Base-by-base conservation (phyloP, 2,329 filamentous ascomycete species). In the Fusarium bactridioides region DNA sequence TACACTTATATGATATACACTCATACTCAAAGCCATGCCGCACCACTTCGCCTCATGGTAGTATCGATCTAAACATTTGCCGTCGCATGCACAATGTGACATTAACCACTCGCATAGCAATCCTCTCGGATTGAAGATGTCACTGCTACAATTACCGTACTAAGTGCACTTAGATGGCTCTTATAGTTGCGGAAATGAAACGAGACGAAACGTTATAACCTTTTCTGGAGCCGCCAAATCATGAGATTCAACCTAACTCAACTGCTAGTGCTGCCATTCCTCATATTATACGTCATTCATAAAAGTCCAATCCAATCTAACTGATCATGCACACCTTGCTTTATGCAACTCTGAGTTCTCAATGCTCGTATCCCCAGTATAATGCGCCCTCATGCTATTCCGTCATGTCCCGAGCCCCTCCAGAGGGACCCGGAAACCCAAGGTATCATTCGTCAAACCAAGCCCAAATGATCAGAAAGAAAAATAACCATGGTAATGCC, bases 261-360 rank as follows among this genome's bases (percentile, higher is more conserved):
- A 53, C 18, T 71, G 61, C 72, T 64, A 66, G 64, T 70, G 67
- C 69, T 74, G 71, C 67, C 63, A 70, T 72, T 60, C 63, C 66
- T 62, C 69, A 35, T 72, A 61, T 74, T 70, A 48, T 47, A 50
- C 74, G 43, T 76, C 55, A 61, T 65, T 77, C 74, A 73, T 78
- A 66, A 73, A 70, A 78, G 73, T 75, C 71, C 73, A 79, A 72
- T 75, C 72, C 77, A 78, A 70, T 76, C 74, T 74, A 75, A 64
- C 41, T 44, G 69, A 70, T 69, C 61, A 55, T 70, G 64, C 67
- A 72, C 65, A 55, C 60, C 70, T 68, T 64, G 50, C 57, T 66
- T 53, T 35, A 38, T 60, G 60, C 53, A 59, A 55, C 35, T 37
- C 58, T 44, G 43, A 37, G 33, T 25, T 41, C 45, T 48, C 48